Base-by-base conservation (phyloP, 768 basidiomycete species). In the Lentinula guzmanii region DNA sequence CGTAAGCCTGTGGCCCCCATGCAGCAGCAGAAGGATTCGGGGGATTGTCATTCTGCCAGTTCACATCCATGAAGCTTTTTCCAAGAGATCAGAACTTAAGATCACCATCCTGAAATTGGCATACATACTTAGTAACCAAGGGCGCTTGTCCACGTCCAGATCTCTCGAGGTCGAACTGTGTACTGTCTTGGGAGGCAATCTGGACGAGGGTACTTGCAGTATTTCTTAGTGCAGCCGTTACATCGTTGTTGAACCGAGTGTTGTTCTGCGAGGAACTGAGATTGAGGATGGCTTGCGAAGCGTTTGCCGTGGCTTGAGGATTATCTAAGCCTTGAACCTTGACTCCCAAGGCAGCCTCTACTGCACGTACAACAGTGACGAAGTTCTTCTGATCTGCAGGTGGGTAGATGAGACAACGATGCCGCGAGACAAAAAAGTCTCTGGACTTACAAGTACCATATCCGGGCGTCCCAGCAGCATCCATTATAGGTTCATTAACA, bases 401-500 rank as follows among this genome's bases (percentile, higher is more conserved):
- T 60, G 18, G 62, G 21, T 66, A 56, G 13, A 50, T 13, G 9
- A 28, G 8, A 61, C 13, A 58, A 39, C 28, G 52, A 13, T 35
- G 24, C 15, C 46, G 48, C 43, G 31, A 48, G 46, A 58, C 28
- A 3, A 46, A 37, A 43, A 33, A 37, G 6, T 60, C 59, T 43
- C 13, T 13, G 65, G 5, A 67, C 85, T 58, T 68, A 91, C 90
- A 93, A 45, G 79, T 75, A 24, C 89, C 90, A 50, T 88, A 85
- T 33, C 78, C 82, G 0, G 91, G 90, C 1, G 91, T 92, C 63
- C 77, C 71, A 16, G 60, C 68, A 7, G 89, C 87, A 66, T 93
- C 74, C 87, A 85, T 87, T 66, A 90, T 83, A 0, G 87, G 88
- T 61, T 93, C 91, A 63, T 93, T 93, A 31, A 87, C 77, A 1